phyloP scores from a whole-genome alignment of 2,329 filamentous ascomycete species.

The Ascochyta viciae-villosae region DNA sequence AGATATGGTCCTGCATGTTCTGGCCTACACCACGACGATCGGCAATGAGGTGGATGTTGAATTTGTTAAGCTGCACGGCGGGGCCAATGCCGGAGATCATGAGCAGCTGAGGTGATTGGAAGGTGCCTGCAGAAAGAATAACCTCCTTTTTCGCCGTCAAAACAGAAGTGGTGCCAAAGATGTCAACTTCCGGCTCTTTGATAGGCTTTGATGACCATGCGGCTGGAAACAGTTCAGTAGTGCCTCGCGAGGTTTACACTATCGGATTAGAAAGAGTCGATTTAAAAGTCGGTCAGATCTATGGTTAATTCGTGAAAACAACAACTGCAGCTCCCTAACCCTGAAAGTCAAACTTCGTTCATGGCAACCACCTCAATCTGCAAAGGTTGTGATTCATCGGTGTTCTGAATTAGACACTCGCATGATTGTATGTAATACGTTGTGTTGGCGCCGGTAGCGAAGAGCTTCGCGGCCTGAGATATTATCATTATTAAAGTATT shows the following conservation, averaged over 20 bases:
- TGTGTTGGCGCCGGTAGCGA: background rate
- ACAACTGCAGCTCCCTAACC: too few relatives aligned
- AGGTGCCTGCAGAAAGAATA: constrained; percentile 54
- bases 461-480: background rate
- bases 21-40: constrained; percentile 38
- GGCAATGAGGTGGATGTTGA: constrained; percentile 29
- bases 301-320: too few relatives aligned
- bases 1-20: constrained; percentile 29
- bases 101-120: constrained; percentile 52
- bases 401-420: too few relatives aligned
- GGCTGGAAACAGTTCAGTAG: too few relatives aligned
- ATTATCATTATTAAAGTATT: constrained; percentile 10
- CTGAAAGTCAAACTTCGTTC: too few relatives aligned
- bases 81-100: constrained; percentile 50
- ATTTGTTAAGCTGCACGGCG: constrained; percentile 18
- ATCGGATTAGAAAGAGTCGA: too few relatives aligned
- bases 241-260: too few relatives aligned
- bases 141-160: constrained; percentile 50
- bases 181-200: too few relatives aligned
- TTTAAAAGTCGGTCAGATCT: too few relatives aligned
- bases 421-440: background rate
- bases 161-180: background rate
- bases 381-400: too few relatives aligned
- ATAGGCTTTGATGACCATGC: too few relatives aligned
- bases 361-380: too few relatives aligned